Evolutionary conservation across 352 stramenopile species (phyloP).

Genomic region (Globisporangium spinosum): DNA sequence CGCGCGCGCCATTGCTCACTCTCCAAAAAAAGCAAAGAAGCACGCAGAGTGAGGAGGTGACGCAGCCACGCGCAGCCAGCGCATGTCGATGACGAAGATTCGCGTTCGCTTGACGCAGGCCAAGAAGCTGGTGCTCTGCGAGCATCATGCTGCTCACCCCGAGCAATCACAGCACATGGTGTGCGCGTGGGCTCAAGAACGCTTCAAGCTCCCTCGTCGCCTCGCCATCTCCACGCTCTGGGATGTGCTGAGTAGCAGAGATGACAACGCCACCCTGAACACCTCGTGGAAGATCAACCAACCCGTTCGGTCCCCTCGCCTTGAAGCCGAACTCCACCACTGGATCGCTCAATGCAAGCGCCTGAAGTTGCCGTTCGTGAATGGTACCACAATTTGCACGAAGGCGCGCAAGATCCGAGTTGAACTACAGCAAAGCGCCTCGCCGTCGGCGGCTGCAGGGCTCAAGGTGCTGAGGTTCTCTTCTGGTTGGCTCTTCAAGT

Average conservation of each 20-base stretch:
- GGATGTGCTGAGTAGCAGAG: conserved; percentile 1
- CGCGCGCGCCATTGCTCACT: no score
- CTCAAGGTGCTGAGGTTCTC: not conserved
- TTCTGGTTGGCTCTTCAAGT: conserved; percentile 1
- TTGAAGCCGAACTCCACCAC: not conserved
- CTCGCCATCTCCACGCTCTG: not conserved
- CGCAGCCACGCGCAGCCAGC: no score
- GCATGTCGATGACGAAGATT: no score
- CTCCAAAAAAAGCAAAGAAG: no score
- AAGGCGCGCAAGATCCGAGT: not conserved
- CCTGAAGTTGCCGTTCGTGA: not conserved
- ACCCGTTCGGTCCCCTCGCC: not conserved
- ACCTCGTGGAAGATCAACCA: not conserved
- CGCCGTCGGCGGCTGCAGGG: not conserved
- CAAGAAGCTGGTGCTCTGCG: no score
- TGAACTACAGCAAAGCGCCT: not conserved
- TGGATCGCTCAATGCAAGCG: not conserved
- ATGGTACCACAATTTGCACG: not conserved
- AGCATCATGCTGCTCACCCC: not conserved
- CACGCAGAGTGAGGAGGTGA: no score
- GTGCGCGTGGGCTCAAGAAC: conserved; percentile 1
- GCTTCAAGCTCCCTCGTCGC: conserved; percentile 1
- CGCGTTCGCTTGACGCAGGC: no score
- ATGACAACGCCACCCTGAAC: not conserved
- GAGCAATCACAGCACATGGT: not conserved